Evolutionary conservation across 805 yeast species (phyloP).

Genomic region (Middelhovenomyces tepae): DNA sequence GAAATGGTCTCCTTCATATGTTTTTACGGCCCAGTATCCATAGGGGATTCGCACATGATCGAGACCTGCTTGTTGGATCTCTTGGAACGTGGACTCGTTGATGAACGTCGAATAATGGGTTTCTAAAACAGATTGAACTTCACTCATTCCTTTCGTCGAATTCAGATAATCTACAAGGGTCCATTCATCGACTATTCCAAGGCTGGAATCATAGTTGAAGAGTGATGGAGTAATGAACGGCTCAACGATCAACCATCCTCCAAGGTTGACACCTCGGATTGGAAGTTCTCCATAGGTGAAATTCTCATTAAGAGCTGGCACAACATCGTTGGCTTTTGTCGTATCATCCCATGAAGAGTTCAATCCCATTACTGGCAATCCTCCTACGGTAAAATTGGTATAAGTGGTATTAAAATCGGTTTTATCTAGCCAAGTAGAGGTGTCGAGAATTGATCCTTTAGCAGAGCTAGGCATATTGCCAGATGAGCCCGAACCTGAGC

Average conservation of each 20-base stretch:
- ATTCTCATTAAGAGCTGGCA: conserved; percentile 21
- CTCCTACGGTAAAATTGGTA: conserved; percentile 28
- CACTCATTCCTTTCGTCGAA: conserved; percentile 47
- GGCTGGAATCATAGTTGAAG: conserved; percentile 35
- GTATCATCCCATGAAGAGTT: conserved; percentile 25
- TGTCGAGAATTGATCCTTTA: conserved; percentile 22
- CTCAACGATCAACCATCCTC: conserved; percentile 85
- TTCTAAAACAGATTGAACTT: conserved; percentile 40
- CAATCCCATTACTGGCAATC: conserved; percentile 29
- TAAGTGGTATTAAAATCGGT: conserved; percentile 28
- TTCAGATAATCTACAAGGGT: conserved; percentile 42
- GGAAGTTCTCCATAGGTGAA: conserved; percentile 24
- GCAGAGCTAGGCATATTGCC: conserved; percentile 18
- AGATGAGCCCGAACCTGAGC: conserved; percentile 4
- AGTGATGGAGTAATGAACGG: conserved; percentile 77
- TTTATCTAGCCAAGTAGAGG: conserved; percentile 26
- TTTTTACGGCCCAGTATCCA: conserved; percentile 72
- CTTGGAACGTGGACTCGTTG: conserved; percentile 55
- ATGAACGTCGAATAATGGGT: conserved; percentile 64
- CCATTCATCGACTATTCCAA: conserved; percentile 62
- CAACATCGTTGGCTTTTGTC: conserved; percentile 20
- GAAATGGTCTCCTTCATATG: conserved; percentile 37
- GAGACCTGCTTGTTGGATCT: conserved; percentile 53
- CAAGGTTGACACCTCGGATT: conserved; percentile 65
- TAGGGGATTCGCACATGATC: conserved; percentile 72